phyloP scores from a whole-genome alignment of 306 rosid species.

The Cicer judaicum region DNA sequence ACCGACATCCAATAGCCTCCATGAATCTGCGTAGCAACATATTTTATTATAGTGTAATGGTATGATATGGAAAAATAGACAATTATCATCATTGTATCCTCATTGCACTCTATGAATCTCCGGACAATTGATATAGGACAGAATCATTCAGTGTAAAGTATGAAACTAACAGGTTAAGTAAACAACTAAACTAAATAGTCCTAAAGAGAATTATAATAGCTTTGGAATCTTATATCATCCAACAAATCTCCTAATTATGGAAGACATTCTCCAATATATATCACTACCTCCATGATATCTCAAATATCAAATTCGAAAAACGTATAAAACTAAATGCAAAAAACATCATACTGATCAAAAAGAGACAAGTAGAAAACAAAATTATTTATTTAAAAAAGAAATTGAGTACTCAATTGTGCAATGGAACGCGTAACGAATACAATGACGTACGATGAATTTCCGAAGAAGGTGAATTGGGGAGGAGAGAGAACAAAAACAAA shows the following conservation, averaged over 20 bases:
- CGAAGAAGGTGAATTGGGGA: constrained; percentile 24
- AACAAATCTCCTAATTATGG: neutral
- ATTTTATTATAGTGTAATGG: too few species aligned
- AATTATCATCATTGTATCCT: too few species aligned
- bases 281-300: constrained; percentile 21
- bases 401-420: neutral
- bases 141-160: neutral
- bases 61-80: too few species aligned
- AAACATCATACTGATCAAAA: neutral
- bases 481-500: constrained; percentile 40
- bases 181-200: constrained; percentile 1
- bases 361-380: neutral
- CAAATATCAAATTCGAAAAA: constrained; percentile 14
- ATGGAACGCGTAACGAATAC: neutral
- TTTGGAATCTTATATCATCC: neutral
- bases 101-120: neutral
- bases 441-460: neutral
- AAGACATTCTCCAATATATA: constrained; percentile 19
- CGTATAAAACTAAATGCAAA: constrained; percentile 11
- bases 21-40: too few species aligned
- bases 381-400: neutral
- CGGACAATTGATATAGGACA: neutral
- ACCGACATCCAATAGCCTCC: too few species aligned
- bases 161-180: constrained; percentile 21
- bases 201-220: neutral